Conservation (phyloP, 2,329 filamentous ascomycete genomes). For the Acrocalymma vagum region DNA sequence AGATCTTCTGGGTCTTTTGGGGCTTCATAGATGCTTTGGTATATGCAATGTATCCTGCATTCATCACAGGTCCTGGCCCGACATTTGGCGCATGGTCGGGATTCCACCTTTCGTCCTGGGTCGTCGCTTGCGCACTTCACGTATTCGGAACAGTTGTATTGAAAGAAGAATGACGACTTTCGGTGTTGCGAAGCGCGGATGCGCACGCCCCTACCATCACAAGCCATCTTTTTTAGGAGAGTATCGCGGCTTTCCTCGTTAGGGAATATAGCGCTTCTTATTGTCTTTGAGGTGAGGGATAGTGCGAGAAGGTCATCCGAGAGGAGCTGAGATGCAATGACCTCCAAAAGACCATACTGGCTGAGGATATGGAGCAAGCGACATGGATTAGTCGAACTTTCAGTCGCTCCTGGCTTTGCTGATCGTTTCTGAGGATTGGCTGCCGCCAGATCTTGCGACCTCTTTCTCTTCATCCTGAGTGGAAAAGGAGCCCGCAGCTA, state of each 20-base stretch:
- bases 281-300: slow-evolving; percentile 34
- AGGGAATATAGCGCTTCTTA: slow-evolving; percentile 32
- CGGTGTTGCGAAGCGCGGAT: slow-evolving; percentile 30
- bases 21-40: slow-evolving; percentile 37
- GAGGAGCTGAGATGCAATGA: slow-evolving; percentile 29
- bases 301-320: slow-evolving; percentile 38
- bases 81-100: slow-evolving; percentile 34
- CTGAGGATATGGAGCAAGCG: slow-evolving; percentile 26
- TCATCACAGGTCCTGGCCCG: slow-evolving; percentile 43
- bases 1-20: slow-evolving; percentile 36
- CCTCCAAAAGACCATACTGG: slow-evolving; percentile 39
- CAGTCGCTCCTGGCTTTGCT: too few species aligned
- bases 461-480: slow-evolving; percentile 30
- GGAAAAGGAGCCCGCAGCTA: too few species aligned
- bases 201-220: slow-evolving; percentile 33
- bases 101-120: slow-evolving; percentile 15
- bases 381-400: too few species aligned
- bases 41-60: slow-evolving; percentile 45
- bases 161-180: slow-evolving; percentile 32
- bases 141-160: slow-evolving; percentile 29
- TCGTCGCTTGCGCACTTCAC: slow-evolving; percentile 28
- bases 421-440: slow-evolving; percentile 10
- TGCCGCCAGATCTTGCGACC: slow-evolving; percentile 13
- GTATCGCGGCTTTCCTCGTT: slow-evolving; percentile 31
- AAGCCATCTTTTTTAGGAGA: slow-evolving; percentile 33